Evolutionary conservation across 805 yeast species (phyloP), one percentile per base, ranked within the genome.

Genomic region (Lipomyces japonicus): DNA sequence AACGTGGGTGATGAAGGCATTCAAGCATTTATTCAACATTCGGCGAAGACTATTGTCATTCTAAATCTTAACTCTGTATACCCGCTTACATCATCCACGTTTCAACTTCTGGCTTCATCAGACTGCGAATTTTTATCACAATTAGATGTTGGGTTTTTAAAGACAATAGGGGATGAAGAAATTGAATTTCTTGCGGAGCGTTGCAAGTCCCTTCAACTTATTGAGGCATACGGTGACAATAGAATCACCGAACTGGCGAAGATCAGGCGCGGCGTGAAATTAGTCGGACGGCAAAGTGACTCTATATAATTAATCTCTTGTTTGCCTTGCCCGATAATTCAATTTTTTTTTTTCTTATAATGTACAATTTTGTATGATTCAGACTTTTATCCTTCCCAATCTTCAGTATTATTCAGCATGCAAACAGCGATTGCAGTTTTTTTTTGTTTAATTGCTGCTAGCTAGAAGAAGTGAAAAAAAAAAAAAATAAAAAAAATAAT

Each of bases 251-350:
- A 73, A 6, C 71, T 72, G 23, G 83, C 86, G 0, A 67, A 65
- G 2, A 65, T 76, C 1, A 70, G 83, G 47, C 69, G 71, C 3
- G 84, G 80, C 12, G 64, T 86, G 34, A 75, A 77, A 48, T 71
- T 86, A 4, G 79, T 86, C 49, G 95, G 95, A 4, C 73, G 91
- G 53, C 89, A 84, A 64, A 79, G 82, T 60, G 88, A 81, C 26
- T 40, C 52, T 9, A 24, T 54, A 5, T 54, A 51, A 39, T 9
- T 40, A 4, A 34, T 10, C 32, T 28, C 14, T 10, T 10, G 10
- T 10, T 10, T 14, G 14, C 12, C 14, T 14, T 28, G 32, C 14
- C 32, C 14, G 14, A 28, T 28, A 28, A 28, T 28, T 28, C 12
- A 14, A 28, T 10, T 28, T 28, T 28, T 28, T 28, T 28, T 28